Evolutionary conservation across 768 basidiomycete genomes (phyloP).

Genomic region (Mrakia frigida): DNA sequence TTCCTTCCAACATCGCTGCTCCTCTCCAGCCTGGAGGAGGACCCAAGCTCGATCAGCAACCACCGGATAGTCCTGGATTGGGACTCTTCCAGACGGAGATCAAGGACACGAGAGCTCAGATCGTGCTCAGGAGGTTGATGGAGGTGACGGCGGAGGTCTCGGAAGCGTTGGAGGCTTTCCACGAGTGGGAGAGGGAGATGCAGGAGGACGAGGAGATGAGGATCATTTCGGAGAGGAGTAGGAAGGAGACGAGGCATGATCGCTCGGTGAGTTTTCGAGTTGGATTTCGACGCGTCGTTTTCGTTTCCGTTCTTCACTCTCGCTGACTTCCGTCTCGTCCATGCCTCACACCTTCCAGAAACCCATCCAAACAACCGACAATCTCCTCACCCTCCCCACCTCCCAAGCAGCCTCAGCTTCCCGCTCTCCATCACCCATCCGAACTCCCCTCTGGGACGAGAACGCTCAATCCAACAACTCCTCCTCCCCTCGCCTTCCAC

Average conservation of each 20-base stretch:
- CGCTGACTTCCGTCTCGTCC: not conserved
- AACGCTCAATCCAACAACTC: not conserved
- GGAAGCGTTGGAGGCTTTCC: conserved; percentile 17
- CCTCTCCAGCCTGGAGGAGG: not conserved
- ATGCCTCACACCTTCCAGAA: not conserved
- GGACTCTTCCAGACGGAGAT: conserved; percentile 7
- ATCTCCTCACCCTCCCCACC: conserved; percentile 9
- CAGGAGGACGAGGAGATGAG: conserved; percentile 28
- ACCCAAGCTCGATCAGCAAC: not conserved
- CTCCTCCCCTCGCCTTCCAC: not conserved
- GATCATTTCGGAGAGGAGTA: conserved; percentile 22
- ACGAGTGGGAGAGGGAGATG: conserved; percentile 23
- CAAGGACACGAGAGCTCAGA: conserved; percentile 25
- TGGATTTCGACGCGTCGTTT: too few species aligned
- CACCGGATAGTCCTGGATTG: conserved; percentile 9
- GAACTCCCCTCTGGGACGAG: conserved; percentile 14
- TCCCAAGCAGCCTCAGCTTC: not conserved
- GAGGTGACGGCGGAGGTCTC: conserved; percentile 22
- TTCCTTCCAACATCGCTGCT: not conserved
- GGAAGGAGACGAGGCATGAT: conserved; percentile 31
- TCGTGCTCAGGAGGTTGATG: conserved; percentile 22
- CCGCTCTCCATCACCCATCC: conserved; percentile 22
- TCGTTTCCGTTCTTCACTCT: not conserved
- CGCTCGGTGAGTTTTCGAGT: conserved; percentile 14
- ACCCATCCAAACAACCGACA: conserved; percentile 21